Base-by-base conservation (phyloP, 352 stramenopile species). In the Peronosclerospora sorghi region DNA sequence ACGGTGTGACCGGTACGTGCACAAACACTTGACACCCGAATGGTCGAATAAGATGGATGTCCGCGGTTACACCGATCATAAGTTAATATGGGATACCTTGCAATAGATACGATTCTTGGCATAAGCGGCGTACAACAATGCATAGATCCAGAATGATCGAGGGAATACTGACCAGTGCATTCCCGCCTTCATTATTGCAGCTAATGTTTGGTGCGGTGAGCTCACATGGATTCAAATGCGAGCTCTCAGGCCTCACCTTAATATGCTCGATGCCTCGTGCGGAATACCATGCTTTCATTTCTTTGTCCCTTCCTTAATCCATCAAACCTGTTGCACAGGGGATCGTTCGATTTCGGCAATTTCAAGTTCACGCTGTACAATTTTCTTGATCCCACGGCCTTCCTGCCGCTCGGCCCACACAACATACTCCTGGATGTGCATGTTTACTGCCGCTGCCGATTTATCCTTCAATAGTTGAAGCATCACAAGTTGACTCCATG, bases 81-180 rank as follows among this genome's bases (percentile, higher is more conserved):
- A 18, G 41, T 39, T 35, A 10, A 29, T 26, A 18, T 45, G 23
- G 1, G 23, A 8, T 3, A 19, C 17, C 27, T 43, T 51, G 8
- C 17, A 9, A 35, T 44, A 44, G 0, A 46, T 37, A 9, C 36
- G 30, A 13, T 28, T 52, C 7, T 52, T 45, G 20, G 36, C n/a
- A n/a, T n/a, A n/a, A n/a, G n/a, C n/a, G n/a, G n/a, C 28, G 12
- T 46, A 46, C 28, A 29, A 28, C 2, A 52, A 14, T 20, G 36
- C 45, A 35, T 52, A 40, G 10, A 20, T 28, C 45, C 36, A 52
- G 20, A 52, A 45, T 20, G 19, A 36, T 2, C 36, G 28, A 2
- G 35, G 36, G 19, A 52, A 41, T 2, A 14, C 37, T 9, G 28
- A 29, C 23, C 14, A 28, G 0, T 52, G 28, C 45, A 52, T 52